Conservation (phyloP, 78 protist species). For the Goniomonas avonlea region DNA sequence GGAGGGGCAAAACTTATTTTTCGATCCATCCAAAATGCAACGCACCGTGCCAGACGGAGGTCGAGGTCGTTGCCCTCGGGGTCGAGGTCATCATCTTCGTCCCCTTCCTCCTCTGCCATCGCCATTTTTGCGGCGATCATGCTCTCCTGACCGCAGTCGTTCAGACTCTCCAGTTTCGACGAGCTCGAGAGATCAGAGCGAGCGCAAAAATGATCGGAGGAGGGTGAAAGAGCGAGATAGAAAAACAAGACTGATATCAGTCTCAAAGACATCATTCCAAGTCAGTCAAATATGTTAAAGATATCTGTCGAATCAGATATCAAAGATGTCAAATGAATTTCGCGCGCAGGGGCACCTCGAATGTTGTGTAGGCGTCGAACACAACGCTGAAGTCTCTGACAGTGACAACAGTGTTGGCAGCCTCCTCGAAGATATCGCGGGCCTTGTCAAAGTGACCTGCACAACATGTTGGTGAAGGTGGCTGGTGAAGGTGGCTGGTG, state of each 20-base stretch:
- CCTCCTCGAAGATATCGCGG: constrained; percentile 94
- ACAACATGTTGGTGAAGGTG: no score
- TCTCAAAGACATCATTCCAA: no score
- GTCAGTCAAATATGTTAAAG: no score
- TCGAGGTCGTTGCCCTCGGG: constrained; percentile 55
- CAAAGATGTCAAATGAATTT: no score
- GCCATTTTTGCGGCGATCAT: constrained; percentile 55
- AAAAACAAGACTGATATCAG: no score
- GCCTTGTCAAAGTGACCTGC: constrained; percentile 94
- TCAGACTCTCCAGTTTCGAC: not conserved
- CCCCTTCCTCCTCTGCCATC: constrained; percentile 5
- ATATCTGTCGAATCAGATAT: no score
- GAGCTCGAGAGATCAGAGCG: not conserved
- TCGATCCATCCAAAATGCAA: no score
- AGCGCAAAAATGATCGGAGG: not conserved
- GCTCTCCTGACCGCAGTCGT: constrained; percentile 34
- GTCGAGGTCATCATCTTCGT: constrained; percentile 10
- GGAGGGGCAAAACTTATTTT: no score
- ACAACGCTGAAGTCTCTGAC: constrained; percentile 68
- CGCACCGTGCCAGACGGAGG: constrained; percentile 62
- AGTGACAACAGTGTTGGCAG: constrained; percentile 25
- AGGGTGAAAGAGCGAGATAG: not conserved
- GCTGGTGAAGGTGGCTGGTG: no score
- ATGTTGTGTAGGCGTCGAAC: constrained; percentile 88
- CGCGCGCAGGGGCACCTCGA: no score